These are phyloP conservation scores for Macrolepiota dolichaula DNA, from an alignment of 768 basidiomycete genomes.

Conservation along the genomic window DNA sequence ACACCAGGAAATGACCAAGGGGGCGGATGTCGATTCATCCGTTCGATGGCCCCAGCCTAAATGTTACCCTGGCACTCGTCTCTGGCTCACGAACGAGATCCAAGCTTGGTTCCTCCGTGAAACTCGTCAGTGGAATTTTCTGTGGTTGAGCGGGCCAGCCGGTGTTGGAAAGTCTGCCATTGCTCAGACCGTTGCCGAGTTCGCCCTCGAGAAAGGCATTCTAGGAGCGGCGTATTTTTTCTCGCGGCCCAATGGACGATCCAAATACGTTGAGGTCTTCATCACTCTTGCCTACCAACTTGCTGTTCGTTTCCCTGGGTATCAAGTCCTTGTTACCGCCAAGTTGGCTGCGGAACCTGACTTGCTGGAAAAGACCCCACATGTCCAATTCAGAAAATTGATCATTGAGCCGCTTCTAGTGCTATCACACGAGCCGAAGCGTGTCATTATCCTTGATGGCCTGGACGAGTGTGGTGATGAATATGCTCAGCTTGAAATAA, in stretches of 20 bases:
- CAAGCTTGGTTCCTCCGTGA: neutral
- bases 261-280: neutral
- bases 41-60: constrained; percentile 3
- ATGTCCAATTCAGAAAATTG: neutral
- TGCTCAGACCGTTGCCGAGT: no score
- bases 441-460: neutral
- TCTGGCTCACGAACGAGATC: neutral
- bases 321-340: neutral
- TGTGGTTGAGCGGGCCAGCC: constrained; percentile 7
- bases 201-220: neutral
- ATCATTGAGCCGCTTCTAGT: no score
- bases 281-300: neutral
- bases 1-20: neutral
- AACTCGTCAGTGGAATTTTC: neutral
- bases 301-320: neutral
- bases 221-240: neutral
- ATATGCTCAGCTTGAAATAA: neutral
- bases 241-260: neutral
- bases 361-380: neutral
- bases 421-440: neutral
- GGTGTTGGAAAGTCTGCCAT: constrained; percentile 10
- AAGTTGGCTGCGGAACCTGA: neutral
- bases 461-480: no score
- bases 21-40: neutral
- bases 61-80: no score